phyloP scores from a whole-genome alignment of 2,329 filamentous ascomycete genomes.

The Hyphodiscus sp. region DNA sequence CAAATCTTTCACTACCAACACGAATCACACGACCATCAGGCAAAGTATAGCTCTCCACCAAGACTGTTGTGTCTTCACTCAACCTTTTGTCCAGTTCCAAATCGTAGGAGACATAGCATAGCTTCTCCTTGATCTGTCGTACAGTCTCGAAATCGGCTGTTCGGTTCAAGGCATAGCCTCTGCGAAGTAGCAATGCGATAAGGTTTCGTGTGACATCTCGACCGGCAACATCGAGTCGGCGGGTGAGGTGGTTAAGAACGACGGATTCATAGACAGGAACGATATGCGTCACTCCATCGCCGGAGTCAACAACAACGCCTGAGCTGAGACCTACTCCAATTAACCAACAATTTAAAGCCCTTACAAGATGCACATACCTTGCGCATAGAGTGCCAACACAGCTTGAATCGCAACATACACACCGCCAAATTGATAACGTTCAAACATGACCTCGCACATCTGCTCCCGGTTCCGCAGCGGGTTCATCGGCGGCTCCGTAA shows the following conservation, averaged over 20 bases:
- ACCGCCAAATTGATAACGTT: slow-evolving; percentile 90
- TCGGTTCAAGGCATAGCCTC: slow-evolving; percentile 94
- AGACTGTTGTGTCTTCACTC: slow-evolving; percentile 92
- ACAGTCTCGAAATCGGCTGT: slow-evolving; percentile 99
- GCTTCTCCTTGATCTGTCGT: slow-evolving; percentile 98
- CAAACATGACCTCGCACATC: slow-evolving; percentile 99
- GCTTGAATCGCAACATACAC: slow-evolving; percentile 98
- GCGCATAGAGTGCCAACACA: slow-evolving; percentile 90
- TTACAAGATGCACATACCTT: slow-evolving; percentile 52
- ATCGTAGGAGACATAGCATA: slow-evolving; percentile 98
- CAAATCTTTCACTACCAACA: slow-evolving; percentile 94
- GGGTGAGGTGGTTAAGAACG: slow-evolving; percentile 93
- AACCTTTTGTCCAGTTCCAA: slow-evolving; percentile 92
- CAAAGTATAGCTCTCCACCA: slow-evolving; percentile 96
- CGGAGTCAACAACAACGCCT: slow-evolving; percentile 97
- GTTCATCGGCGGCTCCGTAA: slow-evolving; percentile 97
- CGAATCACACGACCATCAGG: slow-evolving; percentile 94
- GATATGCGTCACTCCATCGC: slow-evolving; percentile 97
- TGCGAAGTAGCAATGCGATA: slow-evolving; percentile 85
- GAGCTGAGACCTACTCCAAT: slow-evolving; percentile 64
- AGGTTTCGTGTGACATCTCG: slow-evolving; percentile 98
- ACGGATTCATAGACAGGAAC: slow-evolving; percentile 98
- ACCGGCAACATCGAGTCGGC: slow-evolving; percentile 88
- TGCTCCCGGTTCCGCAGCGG: slow-evolving; percentile 93
- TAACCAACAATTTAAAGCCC: neutral